These are phyloP conservation scores for Chrysanthemum seticuspe DNA, from an alignment of 129 eudicot genomes.

Conservation along the genomic window DNA sequence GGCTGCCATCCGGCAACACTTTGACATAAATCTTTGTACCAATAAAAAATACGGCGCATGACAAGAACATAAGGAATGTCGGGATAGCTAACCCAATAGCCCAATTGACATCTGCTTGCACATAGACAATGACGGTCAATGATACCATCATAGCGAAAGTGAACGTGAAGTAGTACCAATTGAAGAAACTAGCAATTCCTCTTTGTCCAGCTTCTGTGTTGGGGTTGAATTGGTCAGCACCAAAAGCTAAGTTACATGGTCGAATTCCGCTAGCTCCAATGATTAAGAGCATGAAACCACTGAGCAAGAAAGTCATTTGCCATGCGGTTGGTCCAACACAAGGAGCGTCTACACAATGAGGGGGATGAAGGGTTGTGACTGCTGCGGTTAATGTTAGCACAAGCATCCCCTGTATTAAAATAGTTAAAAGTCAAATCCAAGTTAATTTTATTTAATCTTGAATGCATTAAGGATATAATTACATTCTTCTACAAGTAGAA, in stretches of 20 bases:
- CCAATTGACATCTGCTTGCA: constrained; percentile 47
- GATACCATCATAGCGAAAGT: constrained; percentile 56
- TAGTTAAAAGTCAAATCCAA: neutral
- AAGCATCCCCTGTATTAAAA: constrained; percentile 46
- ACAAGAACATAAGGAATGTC: constrained; percentile 44
- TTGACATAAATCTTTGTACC: constrained; percentile 46
- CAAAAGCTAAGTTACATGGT: constrained; percentile 58
- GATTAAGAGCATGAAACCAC: constrained; percentile 34
- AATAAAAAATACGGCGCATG: constrained; percentile 40
- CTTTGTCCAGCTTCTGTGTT: constrained; percentile 46
- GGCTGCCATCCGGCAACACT: constrained; percentile 46
- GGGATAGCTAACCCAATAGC: constrained; percentile 53
- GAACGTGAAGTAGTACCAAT: constrained; percentile 59
- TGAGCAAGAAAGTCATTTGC: constrained; percentile 43
- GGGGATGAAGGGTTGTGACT: constrained; percentile 46
- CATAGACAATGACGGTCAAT: constrained; percentile 43
- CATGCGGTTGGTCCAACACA: constrained; percentile 46
- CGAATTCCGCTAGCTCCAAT: constrained; percentile 52
- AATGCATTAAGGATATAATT: neutral
- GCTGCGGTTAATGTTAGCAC: constrained; percentile 53
- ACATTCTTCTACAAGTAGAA: neutral
- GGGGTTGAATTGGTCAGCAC: constrained; percentile 56
- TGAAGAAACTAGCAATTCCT: constrained; percentile 54
- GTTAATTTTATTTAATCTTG: no score
- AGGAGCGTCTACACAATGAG: constrained; percentile 32